These are phyloP conservation scores for Aurifilum marmelostoma DNA, from an alignment of 2,329 filamentous ascomycete species.

Conservation along the genomic window DNA sequence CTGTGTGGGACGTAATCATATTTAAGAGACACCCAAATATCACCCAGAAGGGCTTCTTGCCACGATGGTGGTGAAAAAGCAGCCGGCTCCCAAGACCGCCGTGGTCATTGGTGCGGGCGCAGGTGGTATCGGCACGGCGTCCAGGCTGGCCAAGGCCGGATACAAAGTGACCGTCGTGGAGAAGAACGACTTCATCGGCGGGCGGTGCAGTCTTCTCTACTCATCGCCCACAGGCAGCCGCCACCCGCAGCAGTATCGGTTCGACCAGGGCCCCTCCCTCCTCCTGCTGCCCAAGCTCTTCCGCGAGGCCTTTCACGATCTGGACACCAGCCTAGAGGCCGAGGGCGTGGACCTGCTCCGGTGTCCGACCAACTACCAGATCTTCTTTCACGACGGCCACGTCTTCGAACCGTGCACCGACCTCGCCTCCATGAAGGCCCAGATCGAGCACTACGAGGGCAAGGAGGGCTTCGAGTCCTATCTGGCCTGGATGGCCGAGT, in stretches of 20 bases:
- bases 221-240: constrained; percentile 16
- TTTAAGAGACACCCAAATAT: no score
- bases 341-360: constrained; percentile 71
- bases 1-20: neutral
- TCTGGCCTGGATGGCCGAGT: constrained; percentile 66
- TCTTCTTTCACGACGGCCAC: constrained; percentile 72
- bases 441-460: constrained; percentile 75
- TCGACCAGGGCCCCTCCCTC: constrained; percentile 77
- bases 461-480: constrained; percentile 72
- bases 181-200: constrained; percentile 74
- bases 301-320: constrained; percentile 68
- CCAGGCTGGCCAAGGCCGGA: constrained; percentile 71
- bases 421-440: constrained; percentile 68
- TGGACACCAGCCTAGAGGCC: constrained; percentile 65
- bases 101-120: constrained; percentile 62
- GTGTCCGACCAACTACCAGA: constrained; percentile 75
- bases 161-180: constrained; percentile 76
- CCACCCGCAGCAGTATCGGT: constrained; percentile 52
- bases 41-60: neutral
- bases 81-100: constrained; percentile 19
- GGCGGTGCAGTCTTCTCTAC: constrained; percentile 69
- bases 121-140: constrained; percentile 72
- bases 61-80: constrained; percentile 18
- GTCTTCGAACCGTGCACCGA: constrained; percentile 69
- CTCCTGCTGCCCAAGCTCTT: constrained; percentile 74